phyloP scores from a whole-genome alignment of 2,329 filamentous ascomycete genomes.

The Sporothrix luriei region DNA sequence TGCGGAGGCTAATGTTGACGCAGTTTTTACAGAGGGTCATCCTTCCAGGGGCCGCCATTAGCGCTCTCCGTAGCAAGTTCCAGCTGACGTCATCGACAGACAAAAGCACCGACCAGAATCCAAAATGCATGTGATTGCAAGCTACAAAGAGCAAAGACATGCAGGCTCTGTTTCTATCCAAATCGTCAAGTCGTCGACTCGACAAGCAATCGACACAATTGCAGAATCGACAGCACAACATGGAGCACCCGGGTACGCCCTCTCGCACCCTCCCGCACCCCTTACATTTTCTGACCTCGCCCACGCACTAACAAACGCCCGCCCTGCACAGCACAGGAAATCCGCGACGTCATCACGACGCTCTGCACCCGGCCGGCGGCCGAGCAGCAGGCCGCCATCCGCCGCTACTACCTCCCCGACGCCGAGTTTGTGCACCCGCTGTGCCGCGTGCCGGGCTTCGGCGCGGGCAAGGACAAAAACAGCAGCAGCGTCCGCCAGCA shows the following conservation, averaged over 20 bases:
- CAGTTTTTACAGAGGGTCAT: too few relatives aligned
- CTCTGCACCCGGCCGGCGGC: constrained; percentile 30
- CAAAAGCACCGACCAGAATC: not conserved
- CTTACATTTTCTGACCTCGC: not conserved
- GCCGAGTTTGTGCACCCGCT: constrained; percentile 35
- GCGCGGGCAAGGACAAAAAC: not conserved
- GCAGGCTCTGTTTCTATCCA: not conserved
- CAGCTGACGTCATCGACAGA: constrained; percentile 18
- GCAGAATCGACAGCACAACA: constrained; percentile 26
- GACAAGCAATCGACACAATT: not conserved
- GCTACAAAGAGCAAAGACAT: not conserved
- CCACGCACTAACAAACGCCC: not conserved
- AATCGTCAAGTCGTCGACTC: not conserved
- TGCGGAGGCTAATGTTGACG: too few relatives aligned
- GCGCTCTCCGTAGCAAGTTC: not conserved
- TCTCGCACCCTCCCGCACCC: not conserved
- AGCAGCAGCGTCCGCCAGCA: not conserved
- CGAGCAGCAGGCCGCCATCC: constrained; percentile 32
- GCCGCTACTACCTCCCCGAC: constrained; percentile 32
- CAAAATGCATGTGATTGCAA: constrained; percentile 18
- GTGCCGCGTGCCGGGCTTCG: constrained; percentile 56
- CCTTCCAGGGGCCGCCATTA: too few relatives aligned
- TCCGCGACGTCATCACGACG: constrained; percentile 29
- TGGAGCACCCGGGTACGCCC: constrained; percentile 33
- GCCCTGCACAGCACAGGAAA: constrained; percentile 29